Conservation (phyloP, 805 yeast species). For the Schwanniomyces sp. region DNA sequence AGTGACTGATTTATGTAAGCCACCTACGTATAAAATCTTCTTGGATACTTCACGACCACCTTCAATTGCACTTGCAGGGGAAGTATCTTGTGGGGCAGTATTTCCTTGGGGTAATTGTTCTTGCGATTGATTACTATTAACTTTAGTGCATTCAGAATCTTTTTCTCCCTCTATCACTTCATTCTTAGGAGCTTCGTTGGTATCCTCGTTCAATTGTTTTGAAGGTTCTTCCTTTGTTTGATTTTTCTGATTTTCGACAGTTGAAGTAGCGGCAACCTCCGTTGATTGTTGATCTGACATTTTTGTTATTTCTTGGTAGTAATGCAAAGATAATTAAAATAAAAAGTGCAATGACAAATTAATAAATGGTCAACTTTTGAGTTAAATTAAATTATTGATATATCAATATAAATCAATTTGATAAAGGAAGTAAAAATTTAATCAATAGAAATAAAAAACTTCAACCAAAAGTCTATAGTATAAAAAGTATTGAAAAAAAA, state of each 20-base stretch:
- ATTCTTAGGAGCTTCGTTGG: background rate
- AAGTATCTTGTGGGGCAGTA: conserved; percentile 7
- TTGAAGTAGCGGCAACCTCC: background rate
- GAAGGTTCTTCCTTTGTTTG: background rate
- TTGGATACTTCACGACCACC: conserved; percentile 83
- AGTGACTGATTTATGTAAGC: conserved; percentile 60
- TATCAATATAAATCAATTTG: background rate
- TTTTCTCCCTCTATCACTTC: background rate
- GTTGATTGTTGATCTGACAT: conserved; percentile 5
- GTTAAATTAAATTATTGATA: background rate
- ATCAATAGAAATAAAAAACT: conserved; percentile 4
- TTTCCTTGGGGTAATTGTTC: background rate
- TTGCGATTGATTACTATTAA: background rate
- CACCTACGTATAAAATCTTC: conserved; percentile 75
- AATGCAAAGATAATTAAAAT: conserved; percentile 1
- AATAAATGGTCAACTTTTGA: background rate
- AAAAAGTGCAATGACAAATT: conserved; percentile 1
- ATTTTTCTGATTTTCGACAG: background rate
- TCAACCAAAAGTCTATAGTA: conserved; percentile 4
- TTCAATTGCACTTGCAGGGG: conserved; percentile 69
- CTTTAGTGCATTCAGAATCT: background rate
- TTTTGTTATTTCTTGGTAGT: background rate
- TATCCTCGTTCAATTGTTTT: background rate
- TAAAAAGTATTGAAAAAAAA: conserved; percentile 5
- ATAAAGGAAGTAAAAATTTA: conserved; percentile 1